Conservation (phyloP, 352 stramenopile species). For the Phytophthora palmivora region DNA sequence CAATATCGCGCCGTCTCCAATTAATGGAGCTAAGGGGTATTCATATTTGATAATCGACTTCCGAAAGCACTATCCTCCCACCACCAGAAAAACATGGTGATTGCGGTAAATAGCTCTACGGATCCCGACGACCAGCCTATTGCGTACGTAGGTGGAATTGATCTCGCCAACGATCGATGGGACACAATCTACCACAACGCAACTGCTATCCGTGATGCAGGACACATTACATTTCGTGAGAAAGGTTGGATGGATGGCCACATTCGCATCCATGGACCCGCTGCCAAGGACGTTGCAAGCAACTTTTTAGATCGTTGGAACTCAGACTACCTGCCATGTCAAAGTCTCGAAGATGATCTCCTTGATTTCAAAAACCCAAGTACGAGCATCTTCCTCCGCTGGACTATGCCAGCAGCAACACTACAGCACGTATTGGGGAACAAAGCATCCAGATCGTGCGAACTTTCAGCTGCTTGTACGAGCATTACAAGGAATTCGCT, state of each 20-base stretch:
- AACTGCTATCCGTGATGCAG: slow-evolving; percentile 30
- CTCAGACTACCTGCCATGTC: not conserved
- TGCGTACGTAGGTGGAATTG: slow-evolving; percentile 55
- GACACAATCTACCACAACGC: slow-evolving; percentile 54
- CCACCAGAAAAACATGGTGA: slow-evolving; percentile 53
- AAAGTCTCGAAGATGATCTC: not conserved
- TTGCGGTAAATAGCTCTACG: slow-evolving; percentile 5
- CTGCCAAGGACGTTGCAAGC: not conserved
- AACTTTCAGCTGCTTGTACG: slow-evolving; percentile 68
- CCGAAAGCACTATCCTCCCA: slow-evolving; percentile 33
- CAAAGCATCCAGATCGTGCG: slow-evolving; percentile 59
- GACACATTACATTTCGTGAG: slow-evolving; percentile 35
- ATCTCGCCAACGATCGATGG: slow-evolving; percentile 58
- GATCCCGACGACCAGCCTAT: slow-evolving; percentile 13
- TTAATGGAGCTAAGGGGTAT: slow-evolving; percentile 5
- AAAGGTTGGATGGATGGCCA: slow-evolving; percentile 57
- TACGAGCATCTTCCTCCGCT: not conserved
- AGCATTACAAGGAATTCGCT: slow-evolving; percentile 52
- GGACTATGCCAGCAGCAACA: not conserved
- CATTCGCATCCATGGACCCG: slow-evolving; percentile 3
- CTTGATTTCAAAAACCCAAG: not conserved
- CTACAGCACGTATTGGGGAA: slow-evolving; percentile 5
- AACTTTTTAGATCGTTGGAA: not conserved
- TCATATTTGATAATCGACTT: slow-evolving; percentile 57
- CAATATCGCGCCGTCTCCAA: not conserved